phyloP scores from a whole-genome alignment of 2,329 filamentous ascomycete species.

The Sarocladium oryzae region DNA sequence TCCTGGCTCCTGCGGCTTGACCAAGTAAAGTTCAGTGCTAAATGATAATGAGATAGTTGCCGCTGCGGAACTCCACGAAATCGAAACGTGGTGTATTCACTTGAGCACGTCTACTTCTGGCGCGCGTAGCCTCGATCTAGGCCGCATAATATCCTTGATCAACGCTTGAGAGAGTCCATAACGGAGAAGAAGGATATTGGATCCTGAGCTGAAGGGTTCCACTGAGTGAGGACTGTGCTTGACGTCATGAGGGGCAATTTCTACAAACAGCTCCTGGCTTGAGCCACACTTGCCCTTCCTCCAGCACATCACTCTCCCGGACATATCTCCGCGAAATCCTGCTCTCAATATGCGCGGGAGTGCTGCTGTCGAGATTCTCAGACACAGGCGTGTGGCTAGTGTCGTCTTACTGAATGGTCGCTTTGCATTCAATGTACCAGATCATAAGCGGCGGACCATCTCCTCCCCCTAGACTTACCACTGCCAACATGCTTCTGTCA shows the following conservation, averaged over 20 bases:
- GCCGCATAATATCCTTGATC: too few species aligned
- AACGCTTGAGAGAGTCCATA: too few species aligned
- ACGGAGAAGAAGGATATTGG: background rate
- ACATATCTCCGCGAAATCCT: slow-evolving; percentile 1
- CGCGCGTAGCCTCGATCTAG: too few species aligned
- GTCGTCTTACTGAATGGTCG: background rate
- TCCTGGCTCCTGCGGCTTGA: background rate
- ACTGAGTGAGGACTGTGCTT: background rate
- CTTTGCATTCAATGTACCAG: slow-evolving; percentile 4
- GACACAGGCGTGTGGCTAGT: slow-evolving; percentile 5
- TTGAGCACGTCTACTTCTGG: too few species aligned
- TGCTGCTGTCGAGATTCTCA: background rate
- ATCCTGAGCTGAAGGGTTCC: background rate
- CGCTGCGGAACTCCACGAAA: background rate
- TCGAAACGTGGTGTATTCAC: background rate
- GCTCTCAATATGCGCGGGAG: slow-evolving; percentile 8
- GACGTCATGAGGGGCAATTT: slow-evolving; percentile 8
- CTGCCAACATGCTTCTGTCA: background rate
- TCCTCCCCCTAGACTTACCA: slow-evolving; percentile 8
- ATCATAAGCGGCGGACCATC: slow-evolving; percentile 4
- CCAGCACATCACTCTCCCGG: background rate
- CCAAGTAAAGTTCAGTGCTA: too few species aligned
- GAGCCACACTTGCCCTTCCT: background rate
- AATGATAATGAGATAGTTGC: too few species aligned
- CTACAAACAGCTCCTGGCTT: background rate